Evolutionary conservation across 1,284 basidiomycete genomes (phyloP), one percentile per base, ranked within the genome.

Genomic region (Papiliotrema laurentii): DNA sequence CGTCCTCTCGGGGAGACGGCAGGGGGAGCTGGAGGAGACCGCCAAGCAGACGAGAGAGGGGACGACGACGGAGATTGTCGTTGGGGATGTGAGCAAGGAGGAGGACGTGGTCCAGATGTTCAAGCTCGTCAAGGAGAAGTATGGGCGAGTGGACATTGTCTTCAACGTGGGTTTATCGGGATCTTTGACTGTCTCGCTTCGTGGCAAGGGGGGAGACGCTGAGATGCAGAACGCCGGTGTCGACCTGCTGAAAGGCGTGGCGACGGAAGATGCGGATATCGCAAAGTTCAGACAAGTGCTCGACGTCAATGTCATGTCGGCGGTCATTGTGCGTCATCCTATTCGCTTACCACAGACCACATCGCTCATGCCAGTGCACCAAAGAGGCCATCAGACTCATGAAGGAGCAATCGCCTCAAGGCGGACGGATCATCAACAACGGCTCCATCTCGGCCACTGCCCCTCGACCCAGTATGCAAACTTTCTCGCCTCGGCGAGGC

Each of bases 391-490:
- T 87, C 57, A 78, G 69, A 51, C 68, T 81, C 4, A 88, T 88
- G 79, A 87, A 86, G 65, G 62, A 66, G 0, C 85, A 89, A 64
- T 66, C 70, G 0, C 86, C 87, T 3, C 76, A 74, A 51, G 87
- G 86, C 56, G 86, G 86, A 76, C 79, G 56, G n/a, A 85, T 89
- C 57, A 85, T 89, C 72, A 89, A 88, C 74, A 87, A 88, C 54
- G 85, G 85, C 5, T 86, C 83, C n/a, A 77, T 89, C 38, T 81
- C 85, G 0, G 84, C 86, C 0, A 80, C 84, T 57, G 76, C 80
- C 3, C 86, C 87, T 2, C 79, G 87, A 26, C 84, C 83, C 2
- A 39, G 48, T 28, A 47, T 82, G 45, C 40, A 10, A 21, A 9
- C n/a, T 16, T 35, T 26, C 44, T n/a, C n/a, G 7, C 18, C 18